phyloP scores from a whole-genome alignment of 2,329 filamentous ascomycete genomes.

The Aspergillus brasiliensis region DNA sequence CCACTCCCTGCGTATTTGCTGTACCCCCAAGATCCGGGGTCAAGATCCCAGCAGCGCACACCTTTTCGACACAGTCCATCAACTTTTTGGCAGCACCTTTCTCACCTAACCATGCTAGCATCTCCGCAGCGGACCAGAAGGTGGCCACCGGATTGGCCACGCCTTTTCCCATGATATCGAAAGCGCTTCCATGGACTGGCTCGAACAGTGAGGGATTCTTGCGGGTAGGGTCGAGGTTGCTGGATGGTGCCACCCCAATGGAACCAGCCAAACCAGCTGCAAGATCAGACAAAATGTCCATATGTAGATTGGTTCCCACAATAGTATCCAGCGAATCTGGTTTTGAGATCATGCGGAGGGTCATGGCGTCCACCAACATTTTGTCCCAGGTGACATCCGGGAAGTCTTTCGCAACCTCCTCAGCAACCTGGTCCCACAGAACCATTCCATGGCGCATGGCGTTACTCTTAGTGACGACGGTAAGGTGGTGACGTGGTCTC shows the following conservation, averaged over 20 bases:
- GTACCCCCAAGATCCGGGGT: constrained; percentile 63
- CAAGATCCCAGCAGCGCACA: constrained; percentile 55
- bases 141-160: constrained; percentile 64
- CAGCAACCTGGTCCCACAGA: constrained; percentile 58
- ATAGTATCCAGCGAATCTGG: constrained; percentile 55
- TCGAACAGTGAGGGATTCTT: constrained; percentile 64
- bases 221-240: constrained; percentile 65
- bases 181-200: constrained; percentile 65
- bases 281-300: constrained; percentile 69
- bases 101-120: constrained; percentile 64
- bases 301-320: constrained; percentile 58
- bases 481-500: constrained; percentile 52
- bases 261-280: constrained; percentile 69
- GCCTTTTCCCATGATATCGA: constrained; percentile 65
- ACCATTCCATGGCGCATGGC: constrained; percentile 59
- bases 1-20: constrained; percentile 59
- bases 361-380: constrained; percentile 62
- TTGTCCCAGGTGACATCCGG: constrained; percentile 56
- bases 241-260: constrained; percentile 71
- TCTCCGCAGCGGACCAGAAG: constrained; percentile 70
- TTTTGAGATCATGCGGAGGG: constrained; percentile 56
- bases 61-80: constrained; percentile 62
- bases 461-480: constrained; percentile 59
- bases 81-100: constrained; percentile 58
- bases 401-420: constrained; percentile 51